Base-by-base conservation (phyloP, 805 yeast genomes). In the Jamesozyma rosinii region DNA sequence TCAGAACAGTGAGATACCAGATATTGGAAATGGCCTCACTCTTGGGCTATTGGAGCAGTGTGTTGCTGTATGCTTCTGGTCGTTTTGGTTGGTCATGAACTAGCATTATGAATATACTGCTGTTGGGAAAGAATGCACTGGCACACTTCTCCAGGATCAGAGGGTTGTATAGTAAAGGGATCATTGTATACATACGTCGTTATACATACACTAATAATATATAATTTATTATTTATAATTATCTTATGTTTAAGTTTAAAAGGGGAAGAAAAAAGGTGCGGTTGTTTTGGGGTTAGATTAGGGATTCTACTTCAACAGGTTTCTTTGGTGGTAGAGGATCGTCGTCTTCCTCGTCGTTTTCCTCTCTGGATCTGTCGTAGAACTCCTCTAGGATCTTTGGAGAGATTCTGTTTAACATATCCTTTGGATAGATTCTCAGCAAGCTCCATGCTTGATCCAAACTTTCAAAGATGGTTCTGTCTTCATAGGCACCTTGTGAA, bases 391-490 rank as follows among this genome's bases (percentile, higher is more conserved):
- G 72, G 57, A 92, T 87, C 80, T 92, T 92, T 66, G 97, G 97
- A 47, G 96, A 88, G 62, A 92, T 87, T 80, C 98, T 88, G 76
- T 92, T 92, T 63, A 92, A 81, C 84, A 92, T 75, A 71, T 92
- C 97, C 79, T 89, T 92, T 63, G 99, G 99, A 74, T 92, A 92
- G 67, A 92, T 92, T 77, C 99, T 88, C 67, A 92, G 76, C 65
- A 92, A 76, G 37, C 94, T 80, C 99, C 99, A 92, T 44, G 98
- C 99, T 66, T 85, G 89, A 66, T 92, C 98, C 65, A 92, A 79
- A 44, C 95, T 83, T 71, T 92, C 98, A 59, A 88, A 86, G 54
- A 92, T 81, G 38, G 88, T 75, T 76, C 99, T 86, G 66, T 88
- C 77, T 68, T 92, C 99, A 65, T 92, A 92, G 42, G 96, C 90